Conservation (phyloP, 371 early-diverging fungal species). For the Apophysomyces ossiformis region DNA sequence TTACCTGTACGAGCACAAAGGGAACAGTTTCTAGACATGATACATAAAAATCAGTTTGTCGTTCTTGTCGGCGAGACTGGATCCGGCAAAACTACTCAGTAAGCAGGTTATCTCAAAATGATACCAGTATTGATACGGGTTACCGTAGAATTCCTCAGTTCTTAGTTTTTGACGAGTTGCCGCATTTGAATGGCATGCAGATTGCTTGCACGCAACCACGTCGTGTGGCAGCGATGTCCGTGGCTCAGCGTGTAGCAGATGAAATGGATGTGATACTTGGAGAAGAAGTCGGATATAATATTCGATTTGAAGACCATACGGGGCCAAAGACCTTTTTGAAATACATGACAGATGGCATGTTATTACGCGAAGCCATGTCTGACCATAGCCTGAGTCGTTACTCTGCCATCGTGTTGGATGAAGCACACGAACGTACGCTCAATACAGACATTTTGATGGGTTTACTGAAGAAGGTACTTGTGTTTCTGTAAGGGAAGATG, state of each 20-base stretch:
- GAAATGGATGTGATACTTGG: constrained; percentile 92
- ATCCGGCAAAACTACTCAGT: constrained; percentile 98
- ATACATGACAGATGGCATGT: constrained; percentile 99
- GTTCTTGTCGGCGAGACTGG: constrained; percentile 99
- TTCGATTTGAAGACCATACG: constrained; percentile 96
- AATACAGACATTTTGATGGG: constrained; percentile 98
- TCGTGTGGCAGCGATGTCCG: constrained; percentile 98
- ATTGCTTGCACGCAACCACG: constrained; percentile 99
- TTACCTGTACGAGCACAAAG: neutral
- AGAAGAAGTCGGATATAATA: constrained; percentile 94
- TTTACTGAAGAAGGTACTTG: constrained; percentile 77
- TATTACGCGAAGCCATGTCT: constrained; percentile 96
- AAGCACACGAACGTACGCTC: constrained; percentile 97
- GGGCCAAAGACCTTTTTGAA: constrained; percentile 84
- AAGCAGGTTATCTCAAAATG: neutral
- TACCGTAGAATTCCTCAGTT: constrained; percentile 90
- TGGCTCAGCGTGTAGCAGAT: constrained; percentile 95
- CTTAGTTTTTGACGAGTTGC: constrained; percentile 88
- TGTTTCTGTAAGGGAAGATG: neutral
- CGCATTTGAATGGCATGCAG: constrained; percentile 84
- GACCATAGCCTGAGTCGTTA: constrained; percentile 88
- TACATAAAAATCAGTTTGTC: constrained; percentile 47
- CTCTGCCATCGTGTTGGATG: constrained; percentile 95
- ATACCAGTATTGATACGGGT: too few relatives aligned
- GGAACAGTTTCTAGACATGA: neutral